phyloP scores from a whole-genome alignment of 208 protist genomes.

The Phytomonas francai region DNA sequence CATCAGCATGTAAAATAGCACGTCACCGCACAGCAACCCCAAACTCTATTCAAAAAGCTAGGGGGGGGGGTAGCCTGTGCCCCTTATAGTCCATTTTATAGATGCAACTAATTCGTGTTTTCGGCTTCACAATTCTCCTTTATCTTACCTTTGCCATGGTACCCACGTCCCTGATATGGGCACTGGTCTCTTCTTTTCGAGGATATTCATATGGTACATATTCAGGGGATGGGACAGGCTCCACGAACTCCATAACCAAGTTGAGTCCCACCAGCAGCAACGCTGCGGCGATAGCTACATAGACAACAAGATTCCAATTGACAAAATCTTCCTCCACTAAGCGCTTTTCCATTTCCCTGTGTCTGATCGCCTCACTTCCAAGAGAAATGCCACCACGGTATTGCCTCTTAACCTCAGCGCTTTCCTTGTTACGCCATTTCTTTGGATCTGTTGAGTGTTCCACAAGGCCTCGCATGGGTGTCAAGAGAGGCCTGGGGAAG shows the following conservation, averaged over 20 bases:
- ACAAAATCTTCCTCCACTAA: constrained; percentile 53
- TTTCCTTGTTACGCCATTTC: constrained; percentile 59
- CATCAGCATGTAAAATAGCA: not conserved
- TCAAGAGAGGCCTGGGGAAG: not conserved
- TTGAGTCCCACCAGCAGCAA: constrained; percentile 48
- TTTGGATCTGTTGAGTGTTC: constrained; percentile 63
- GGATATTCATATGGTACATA: constrained; percentile 52
- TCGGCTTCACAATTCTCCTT: not conserved
- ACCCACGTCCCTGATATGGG: not conserved
- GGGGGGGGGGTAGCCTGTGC: too few species aligned
- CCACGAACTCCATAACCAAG: constrained; percentile 42
- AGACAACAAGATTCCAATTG: constrained; percentile 44
- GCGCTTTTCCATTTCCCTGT: constrained; percentile 31
- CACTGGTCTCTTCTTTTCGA: not conserved
- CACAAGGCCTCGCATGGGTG: constrained; percentile 19
- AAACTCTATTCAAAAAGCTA: too few species aligned
- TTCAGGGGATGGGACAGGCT: constrained; percentile 51
- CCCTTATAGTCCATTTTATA: not conserved
- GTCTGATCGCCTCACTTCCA: constrained; percentile 32
- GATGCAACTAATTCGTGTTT: not conserved
- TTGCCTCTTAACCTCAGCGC: constrained; percentile 46
- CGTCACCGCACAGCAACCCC: not conserved
- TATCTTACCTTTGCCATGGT: not conserved
- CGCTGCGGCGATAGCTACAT: constrained; percentile 21
- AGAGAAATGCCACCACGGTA: constrained; percentile 54